phyloP scores from a whole-genome alignment of 2,329 filamentous ascomycete species.

The Neoscytalidium dimidiatum region DNA sequence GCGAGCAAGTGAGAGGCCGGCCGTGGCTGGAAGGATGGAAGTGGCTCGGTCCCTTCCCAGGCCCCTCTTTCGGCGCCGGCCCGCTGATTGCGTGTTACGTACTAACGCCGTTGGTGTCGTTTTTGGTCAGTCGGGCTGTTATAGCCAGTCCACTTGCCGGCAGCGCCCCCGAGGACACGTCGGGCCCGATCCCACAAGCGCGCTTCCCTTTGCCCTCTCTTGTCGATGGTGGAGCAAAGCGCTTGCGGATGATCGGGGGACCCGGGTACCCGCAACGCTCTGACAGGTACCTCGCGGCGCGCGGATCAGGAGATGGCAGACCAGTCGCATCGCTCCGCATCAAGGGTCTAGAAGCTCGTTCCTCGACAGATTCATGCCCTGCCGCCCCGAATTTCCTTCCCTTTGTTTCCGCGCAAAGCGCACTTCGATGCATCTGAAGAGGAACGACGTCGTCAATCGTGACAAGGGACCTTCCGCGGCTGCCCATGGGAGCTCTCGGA shows the following conservation, averaged over 20 bases:
- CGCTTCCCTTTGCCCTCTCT: background rate
- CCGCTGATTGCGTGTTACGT: constrained; percentile 12
- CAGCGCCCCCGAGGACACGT: background rate
- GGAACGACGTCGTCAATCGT: background rate
- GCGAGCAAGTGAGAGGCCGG: background rate
- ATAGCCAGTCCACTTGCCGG: constrained; percentile 10
- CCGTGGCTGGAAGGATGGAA: background rate
- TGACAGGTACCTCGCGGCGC: background rate
- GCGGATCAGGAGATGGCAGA: background rate
- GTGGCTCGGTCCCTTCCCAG: constrained; percentile 4
- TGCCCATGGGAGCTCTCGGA: background rate
- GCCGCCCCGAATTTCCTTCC: background rate
- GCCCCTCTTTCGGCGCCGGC: constrained; percentile 10
- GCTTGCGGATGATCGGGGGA: constrained; percentile 8
- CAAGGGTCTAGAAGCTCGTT: background rate
- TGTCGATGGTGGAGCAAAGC: constrained; percentile 3
- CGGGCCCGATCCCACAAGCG: background rate
- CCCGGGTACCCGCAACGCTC: background rate
- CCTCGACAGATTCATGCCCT: background rate
- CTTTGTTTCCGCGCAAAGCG: background rate
- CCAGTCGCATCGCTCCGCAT: too few relatives aligned
- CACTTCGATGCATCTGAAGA: background rate
- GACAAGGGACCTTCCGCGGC: background rate
- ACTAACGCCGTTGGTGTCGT: background rate
- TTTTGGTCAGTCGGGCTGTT: background rate